Percentiles rank a stretch among this genome's conserved stretches.
Conservation (phyloP, 495 filamentous ascomycete species). For the Podospora tetraspora region DNA sequence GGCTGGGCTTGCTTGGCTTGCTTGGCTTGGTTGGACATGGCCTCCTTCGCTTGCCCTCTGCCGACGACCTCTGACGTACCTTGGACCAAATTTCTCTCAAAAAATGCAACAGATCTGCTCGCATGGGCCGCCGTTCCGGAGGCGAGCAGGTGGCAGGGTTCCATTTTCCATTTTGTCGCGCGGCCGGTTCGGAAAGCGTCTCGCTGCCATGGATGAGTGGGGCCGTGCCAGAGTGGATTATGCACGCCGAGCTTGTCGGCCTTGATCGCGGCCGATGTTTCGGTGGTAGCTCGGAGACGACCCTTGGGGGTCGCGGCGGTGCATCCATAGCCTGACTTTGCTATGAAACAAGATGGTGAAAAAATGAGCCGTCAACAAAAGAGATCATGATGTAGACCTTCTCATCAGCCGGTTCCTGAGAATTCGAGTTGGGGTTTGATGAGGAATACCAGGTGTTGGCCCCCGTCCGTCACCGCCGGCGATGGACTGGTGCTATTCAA, state of each 20-base stretch:
- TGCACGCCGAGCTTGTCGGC: slow-evolving; percentile 5
- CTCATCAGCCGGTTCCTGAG: neutral
- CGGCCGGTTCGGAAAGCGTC: slow-evolving; percentile 12
- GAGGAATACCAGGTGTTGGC: neutral
- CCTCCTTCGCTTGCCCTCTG: neutral
- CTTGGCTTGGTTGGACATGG: too few relatives aligned
- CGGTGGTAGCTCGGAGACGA: slow-evolving; percentile 16
- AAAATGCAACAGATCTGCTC: slow-evolving; percentile 11
- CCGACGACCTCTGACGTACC: neutral
- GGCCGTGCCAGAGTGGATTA: neutral
- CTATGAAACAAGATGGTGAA: neutral
- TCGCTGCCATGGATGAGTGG: neutral
- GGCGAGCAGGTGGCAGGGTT: slow-evolving; percentile 17
- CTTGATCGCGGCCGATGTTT: neutral
- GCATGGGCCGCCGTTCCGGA: slow-evolving; percentile 28
- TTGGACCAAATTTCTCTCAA: slow-evolving; percentile 10
- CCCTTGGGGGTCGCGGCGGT: neutral
- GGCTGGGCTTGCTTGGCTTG: neutral
- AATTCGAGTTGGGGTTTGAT: neutral
- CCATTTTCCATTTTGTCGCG: slow-evolving; percentile 14
- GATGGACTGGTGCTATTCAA: neutral
- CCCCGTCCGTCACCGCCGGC: neutral
- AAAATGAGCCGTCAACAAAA: slow-evolving; percentile 2
- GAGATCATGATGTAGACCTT: neutral
- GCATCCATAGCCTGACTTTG: slow-evolving; percentile 8